Conservation (phyloP, 2,329 filamentous ascomycete genomes). For the Aspergillus cejpii region DNA sequence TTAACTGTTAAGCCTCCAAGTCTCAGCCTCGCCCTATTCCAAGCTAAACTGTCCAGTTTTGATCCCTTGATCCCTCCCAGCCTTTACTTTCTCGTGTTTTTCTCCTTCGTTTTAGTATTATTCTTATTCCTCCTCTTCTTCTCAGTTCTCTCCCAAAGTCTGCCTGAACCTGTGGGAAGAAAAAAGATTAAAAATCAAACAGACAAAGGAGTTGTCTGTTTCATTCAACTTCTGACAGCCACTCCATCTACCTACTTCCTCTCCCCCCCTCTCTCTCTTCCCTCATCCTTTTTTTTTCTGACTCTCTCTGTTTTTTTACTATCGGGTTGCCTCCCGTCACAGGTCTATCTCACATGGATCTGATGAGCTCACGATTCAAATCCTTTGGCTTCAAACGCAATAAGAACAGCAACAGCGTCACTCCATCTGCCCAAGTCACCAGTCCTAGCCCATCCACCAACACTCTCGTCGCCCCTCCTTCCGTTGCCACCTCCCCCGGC, state of each 20-base stretch:
- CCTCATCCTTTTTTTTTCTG: slow-evolving; percentile 6
- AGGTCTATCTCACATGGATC: slow-evolving; percentile 37
- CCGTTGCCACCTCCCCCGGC: slow-evolving; percentile 30
- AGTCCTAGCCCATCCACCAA: slow-evolving; percentile 18
- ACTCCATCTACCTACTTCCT: slow-evolving; percentile 13
- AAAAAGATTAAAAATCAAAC: not conserved
- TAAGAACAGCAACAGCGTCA: slow-evolving; percentile 41
- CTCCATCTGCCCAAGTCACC: slow-evolving; percentile 3
- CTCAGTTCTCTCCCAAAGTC: slow-evolving; percentile 6
- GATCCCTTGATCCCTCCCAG: slow-evolving; percentile 5
- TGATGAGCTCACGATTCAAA: slow-evolving; percentile 49
- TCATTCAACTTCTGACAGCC: slow-evolving; percentile 5
- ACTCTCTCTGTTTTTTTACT: slow-evolving; percentile 9
- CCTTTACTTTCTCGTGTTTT: slow-evolving; percentile 11
- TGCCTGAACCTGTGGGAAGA: not conserved
- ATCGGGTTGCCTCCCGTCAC: slow-evolving; percentile 14
- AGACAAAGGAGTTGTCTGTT: not conserved
- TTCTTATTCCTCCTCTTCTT: slow-evolving; percentile 6
- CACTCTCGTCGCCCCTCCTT: slow-evolving; percentile 30
- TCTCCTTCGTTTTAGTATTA: not conserved
- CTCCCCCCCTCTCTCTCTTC: slow-evolving; percentile 11
- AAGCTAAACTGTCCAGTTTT: slow-evolving; percentile 5
- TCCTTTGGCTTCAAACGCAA: slow-evolving; percentile 47
- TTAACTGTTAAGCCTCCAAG: not conserved
- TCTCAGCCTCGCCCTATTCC: slow-evolving; percentile 9